Evolutionary conservation across 306 rosid species (phyloP).

Genomic region (Mimosa pudica): DNA sequence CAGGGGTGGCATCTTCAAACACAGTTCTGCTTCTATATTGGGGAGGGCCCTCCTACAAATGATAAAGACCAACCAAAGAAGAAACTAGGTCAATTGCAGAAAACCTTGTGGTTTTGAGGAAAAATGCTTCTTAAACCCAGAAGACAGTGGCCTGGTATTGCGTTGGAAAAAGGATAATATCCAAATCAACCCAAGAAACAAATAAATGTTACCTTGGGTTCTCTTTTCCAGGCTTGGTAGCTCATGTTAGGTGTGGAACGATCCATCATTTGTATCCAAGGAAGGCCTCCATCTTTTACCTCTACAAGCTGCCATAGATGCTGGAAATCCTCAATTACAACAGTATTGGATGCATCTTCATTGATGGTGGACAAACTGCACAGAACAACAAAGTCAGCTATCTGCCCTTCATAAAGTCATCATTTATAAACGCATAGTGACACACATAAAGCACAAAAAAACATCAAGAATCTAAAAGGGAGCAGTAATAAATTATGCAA

Average conservation of each 20-base stretch:
- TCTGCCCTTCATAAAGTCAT: not conserved
- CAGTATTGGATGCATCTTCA: slow-evolving; percentile 18
- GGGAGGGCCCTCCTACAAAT: slow-evolving; percentile 59
- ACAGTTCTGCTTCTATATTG: slow-evolving; percentile 58
- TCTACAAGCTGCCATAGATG: slow-evolving; percentile 50
- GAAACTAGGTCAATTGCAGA: not conserved
- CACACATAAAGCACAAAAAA: not conserved
- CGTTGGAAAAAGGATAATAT: not conserved
- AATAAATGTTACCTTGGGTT: slow-evolving; percentile 49
- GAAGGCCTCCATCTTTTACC: slow-evolving; percentile 64
- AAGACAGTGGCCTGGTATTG: not conserved
- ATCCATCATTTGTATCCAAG: slow-evolving; percentile 65
- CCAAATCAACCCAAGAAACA: not conserved
- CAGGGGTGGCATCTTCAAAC: slow-evolving; percentile 71
- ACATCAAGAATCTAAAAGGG: not conserved
- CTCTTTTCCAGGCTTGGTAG: slow-evolving; percentile 63
- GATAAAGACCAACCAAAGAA: not conserved
- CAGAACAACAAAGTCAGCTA: slow-evolving; percentile 7
- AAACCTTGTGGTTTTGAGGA: not conserved
- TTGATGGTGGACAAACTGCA: slow-evolving; percentile 24
- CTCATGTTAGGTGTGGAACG: slow-evolving; percentile 53
- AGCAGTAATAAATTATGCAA: not conserved
- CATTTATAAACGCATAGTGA: not conserved
- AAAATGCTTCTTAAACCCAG: not conserved
- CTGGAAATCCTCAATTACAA: slow-evolving; percentile 41